Evolutionary conservation across 495 filamentous ascomycete genomes (phyloP), one percentile per base, ranked within the genome.

Genomic region (Neurospora discreta): DNA sequence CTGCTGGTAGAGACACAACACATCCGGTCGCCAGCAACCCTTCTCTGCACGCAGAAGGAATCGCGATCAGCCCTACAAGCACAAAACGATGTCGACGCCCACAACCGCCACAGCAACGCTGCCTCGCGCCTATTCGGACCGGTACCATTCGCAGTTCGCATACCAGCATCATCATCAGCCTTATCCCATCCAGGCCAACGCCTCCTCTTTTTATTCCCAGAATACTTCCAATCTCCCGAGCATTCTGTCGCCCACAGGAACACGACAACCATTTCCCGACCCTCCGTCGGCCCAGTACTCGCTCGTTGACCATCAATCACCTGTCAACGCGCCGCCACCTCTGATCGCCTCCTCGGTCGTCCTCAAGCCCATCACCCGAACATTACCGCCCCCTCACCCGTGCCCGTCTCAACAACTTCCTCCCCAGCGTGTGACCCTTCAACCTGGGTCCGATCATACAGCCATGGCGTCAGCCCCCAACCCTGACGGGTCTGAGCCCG

Each of bases 31-130:
- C 52, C 52, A 26, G 52, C 52, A 65, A 65, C 52, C 26, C 52
- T 65, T 15, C 52, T 65, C 52, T 65, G 23, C 52, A 65, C 52
- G 52, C 52, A 65, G 52, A 65, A 39, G 26, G 44, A 39, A 42
- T 38, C 42, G 40, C 71, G 18, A 72, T 46, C 38, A 41, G 30
- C 26, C 18, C 41, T 33, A 36, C 39, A 70, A 73, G 42, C 73
- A 71, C 71, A 77, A 68, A 73, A 80, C 77, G 78, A 96, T 96
- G 93, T 95, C 93, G 83, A 93, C 92, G 20, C 92, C 92, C 65
- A 94, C 92, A 68, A 93, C 90, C 68, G 91, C 90, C 67, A 92
- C 90, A 73, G 90, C 91, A 74, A 92, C 91, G 74, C 86, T 91
- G 78, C 87, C 89, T 74, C 90, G 91, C 77, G 89, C 89, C 74